Conservation (phyloP, 176 grass and related monocot genomes). For the bread wheat (Triticum aestivum) region IWGSC_CS_RefSeq_v2.1 NC_057794.1:269005217-269005716, state of each 20-base stretch:
- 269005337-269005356: slow-evolving; percentile 37
- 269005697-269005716: slow-evolving; percentile 96
- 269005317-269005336: neutral
- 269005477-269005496: slow-evolving; percentile 87
- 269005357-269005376: slow-evolving; percentile 99
- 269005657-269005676: slow-evolving; percentile 87
- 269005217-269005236: slow-evolving; percentile 98
- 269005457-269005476: slow-evolving; percentile 82
- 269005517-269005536: neutral
- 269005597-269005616: slow-evolving; percentile 31
- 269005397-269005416: slow-evolving; percentile 58
- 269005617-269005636: slow-evolving; percentile 88
- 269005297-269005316: neutral
- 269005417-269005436: slow-evolving; percentile 94
- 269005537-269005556: neutral
- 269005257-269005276: slow-evolving; percentile 5
- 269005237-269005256: slow-evolving; percentile 99
- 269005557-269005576: neutral
- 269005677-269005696: slow-evolving; percentile 92
- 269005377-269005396: slow-evolving; percentile 97
- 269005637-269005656: slow-evolving; percentile 64
- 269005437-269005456: slow-evolving; percentile 90
- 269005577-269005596: slow-evolving; percentile 10
- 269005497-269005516: slow-evolving; percentile 11
- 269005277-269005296: neutral